Conservation (phyloP, 1,284 basidiomycete species). For the Hypsizygus ulmarius region DNA sequence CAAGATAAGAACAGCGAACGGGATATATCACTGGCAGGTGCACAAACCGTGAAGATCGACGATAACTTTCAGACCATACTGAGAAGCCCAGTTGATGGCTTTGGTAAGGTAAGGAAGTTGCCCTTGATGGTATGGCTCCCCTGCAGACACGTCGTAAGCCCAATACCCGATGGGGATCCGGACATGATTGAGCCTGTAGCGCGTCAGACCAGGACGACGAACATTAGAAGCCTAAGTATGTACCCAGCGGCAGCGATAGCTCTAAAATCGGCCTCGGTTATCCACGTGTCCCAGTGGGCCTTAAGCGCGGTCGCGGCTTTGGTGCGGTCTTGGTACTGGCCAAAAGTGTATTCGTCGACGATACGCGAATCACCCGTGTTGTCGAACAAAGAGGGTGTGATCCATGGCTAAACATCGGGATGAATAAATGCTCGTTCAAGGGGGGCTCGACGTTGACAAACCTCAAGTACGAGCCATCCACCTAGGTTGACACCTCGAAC, state of each 20-base stretch:
- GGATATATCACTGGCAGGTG: not conserved
- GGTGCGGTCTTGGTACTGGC: constrained; percentile 52
- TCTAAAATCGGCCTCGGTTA: constrained; percentile 74
- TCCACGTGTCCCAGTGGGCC: constrained; percentile 80
- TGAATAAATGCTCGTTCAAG: not conserved
- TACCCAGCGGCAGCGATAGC: constrained; percentile 75
- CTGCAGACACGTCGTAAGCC: constrained; percentile 81
- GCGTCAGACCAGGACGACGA: constrained; percentile 11
- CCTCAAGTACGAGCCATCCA: constrained; percentile 80
- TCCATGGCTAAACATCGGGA: constrained; percentile 59
- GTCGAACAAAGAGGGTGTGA: constrained; percentile 86
- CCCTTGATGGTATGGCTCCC: constrained; percentile 85
- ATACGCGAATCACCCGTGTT: constrained; percentile 65
- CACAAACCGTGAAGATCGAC: constrained; percentile 72
- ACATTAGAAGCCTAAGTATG: constrained; percentile 17
- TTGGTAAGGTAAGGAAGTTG: constrained; percentile 70
- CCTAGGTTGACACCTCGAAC: constrained; percentile 76
- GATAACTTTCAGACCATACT: constrained; percentile 78
- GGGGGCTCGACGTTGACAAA: constrained; percentile 23
- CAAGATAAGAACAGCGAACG: not conserved
- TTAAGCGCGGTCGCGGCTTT: constrained; percentile 50
- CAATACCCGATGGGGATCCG: constrained; percentile 90
- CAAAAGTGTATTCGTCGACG: constrained; percentile 88
- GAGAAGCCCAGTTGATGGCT: constrained; percentile 78
- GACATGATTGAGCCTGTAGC: constrained; percentile 72